phyloP scores from a whole-genome alignment of 2,329 filamentous ascomycete genomes.

The Parasarocladium wereldwijsianum region DNA sequence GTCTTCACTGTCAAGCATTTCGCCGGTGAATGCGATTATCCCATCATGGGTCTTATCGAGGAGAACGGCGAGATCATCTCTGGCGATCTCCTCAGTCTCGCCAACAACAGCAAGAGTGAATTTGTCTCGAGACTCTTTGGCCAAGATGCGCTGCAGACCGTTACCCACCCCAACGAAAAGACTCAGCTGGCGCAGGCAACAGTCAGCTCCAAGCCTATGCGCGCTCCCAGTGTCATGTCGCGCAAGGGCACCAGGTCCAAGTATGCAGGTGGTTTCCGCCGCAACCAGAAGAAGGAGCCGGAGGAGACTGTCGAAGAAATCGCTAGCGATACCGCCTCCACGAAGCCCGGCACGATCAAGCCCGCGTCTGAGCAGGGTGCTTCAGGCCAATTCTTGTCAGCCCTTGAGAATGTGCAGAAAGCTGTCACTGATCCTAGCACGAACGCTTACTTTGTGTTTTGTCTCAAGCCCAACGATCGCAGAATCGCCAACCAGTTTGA shows the following conservation, averaged over 20 bases:
- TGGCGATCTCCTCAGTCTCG: conserved; percentile 86
- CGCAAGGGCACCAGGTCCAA: conserved; percentile 44
- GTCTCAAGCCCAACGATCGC: conserved; percentile 90
- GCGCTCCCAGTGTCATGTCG: conserved; percentile 84
- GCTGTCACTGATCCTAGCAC: conserved; percentile 69
- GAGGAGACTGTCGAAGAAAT: conserved; percentile 30
- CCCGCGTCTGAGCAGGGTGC: conserved; percentile 61
- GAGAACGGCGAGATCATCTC: conserved; percentile 95
- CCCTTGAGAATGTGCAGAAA: conserved; percentile 81
- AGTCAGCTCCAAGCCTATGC: conserved; percentile 86
- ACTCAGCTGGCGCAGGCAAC: conserved; percentile 89
- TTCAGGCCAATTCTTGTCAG: conserved; percentile 79
- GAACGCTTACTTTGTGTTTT: conserved; percentile 94
- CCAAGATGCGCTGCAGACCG: conserved; percentile 85
- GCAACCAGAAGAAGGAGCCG: conserved; percentile 23
- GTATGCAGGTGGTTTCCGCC: conserved; percentile 18
- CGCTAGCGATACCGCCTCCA: conserved; percentile 31
- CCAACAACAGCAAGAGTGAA: conserved; percentile 73
- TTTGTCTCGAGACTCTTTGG: conserved; percentile 87
- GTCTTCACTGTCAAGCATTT: conserved; percentile 90
- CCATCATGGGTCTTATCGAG: conserved; percentile 72
- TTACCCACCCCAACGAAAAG: conserved; percentile 84
- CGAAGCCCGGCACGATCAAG: conserved; percentile 26
- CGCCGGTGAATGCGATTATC: conserved; percentile 91
- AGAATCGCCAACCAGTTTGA: conserved; percentile 98